These are phyloP conservation scores for Rhodotorula sp. DNA, from an alignment of 1,284 basidiomycete species.

Conservation along the genomic window DNA sequence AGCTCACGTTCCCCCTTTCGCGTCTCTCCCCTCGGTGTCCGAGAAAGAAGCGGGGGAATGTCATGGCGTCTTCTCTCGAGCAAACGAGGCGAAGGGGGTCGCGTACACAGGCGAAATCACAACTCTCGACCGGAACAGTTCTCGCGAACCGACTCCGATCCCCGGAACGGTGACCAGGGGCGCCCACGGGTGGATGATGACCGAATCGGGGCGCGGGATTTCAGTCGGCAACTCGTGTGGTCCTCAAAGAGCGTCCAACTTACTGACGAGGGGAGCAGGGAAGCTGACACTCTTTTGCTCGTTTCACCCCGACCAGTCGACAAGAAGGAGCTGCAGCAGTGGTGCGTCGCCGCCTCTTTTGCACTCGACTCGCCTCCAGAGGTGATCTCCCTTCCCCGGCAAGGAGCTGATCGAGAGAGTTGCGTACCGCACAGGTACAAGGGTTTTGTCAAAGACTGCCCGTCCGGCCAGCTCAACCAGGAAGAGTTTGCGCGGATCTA, in stretches of 20 bases:
- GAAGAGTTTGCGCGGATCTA: slow-evolving; percentile 96
- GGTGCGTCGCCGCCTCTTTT: slow-evolving; percentile 55
- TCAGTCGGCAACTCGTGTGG: neutral
- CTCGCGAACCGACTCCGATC: too few species aligned
- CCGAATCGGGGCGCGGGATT: too few species aligned
- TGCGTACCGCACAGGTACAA: slow-evolving; percentile 73
- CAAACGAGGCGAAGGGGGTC: too few species aligned
- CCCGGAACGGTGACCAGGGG: too few species aligned
- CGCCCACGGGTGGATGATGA: neutral
- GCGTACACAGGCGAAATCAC: too few species aligned
- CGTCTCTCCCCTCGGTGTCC: too few species aligned
- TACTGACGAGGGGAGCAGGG: too few species aligned
- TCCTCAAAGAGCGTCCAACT: neutral
- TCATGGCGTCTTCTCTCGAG: too few species aligned
- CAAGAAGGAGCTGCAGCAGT: slow-evolving; percentile 99
- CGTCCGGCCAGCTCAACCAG: slow-evolving; percentile 94
- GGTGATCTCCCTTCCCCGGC: neutral
- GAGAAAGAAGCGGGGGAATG: too few species aligned
- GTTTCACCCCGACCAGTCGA: slow-evolving; percentile 67
- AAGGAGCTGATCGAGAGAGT: neutral
- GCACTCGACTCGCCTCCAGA: neutral
- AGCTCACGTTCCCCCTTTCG: slow-evolving; percentile 48
- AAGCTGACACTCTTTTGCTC: neutral
- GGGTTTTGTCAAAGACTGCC: slow-evolving; percentile 98
- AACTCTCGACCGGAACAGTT: too few species aligned